Evolutionary conservation across 805 yeast species (phyloP).

Genomic region (Huiozyma sinensis): DNA sequence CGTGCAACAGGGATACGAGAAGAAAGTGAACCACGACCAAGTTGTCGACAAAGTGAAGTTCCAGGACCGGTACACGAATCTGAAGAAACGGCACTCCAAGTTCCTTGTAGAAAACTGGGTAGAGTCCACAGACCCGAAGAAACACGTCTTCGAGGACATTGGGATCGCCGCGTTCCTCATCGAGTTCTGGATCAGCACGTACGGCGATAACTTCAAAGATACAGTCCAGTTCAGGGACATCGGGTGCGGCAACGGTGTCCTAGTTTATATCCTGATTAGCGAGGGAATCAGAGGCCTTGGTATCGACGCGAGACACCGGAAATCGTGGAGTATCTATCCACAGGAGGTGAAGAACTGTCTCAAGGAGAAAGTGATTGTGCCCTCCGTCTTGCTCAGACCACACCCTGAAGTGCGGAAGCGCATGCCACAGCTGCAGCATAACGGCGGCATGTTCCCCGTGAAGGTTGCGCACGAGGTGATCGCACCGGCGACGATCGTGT

Average conservation of each 20-base stretch:
- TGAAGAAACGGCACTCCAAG: conserved; percentile 76
- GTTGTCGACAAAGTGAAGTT: conserved; percentile 75
- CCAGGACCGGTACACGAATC: conserved; percentile 67
- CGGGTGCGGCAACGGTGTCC: conserved; percentile 91
- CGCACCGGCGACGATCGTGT: conserved; percentile 35
- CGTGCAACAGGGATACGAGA: conserved; percentile 72
- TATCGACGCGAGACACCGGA: conserved; percentile 79
- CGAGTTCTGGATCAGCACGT: conserved; percentile 64
- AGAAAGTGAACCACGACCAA: conserved; percentile 78
- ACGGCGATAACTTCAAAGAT: conserved; percentile 27
- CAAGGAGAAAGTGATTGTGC: conserved; percentile 75
- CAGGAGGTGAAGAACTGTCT: conserved; percentile 45
- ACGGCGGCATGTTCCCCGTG: conserved; percentile 40
- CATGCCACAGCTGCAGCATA: conserved; percentile 46
- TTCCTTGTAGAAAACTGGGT: conserved; percentile 71
- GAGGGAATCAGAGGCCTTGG: conserved; percentile 84
- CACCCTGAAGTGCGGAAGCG: conserved; percentile 48
- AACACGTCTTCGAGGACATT: conserved; percentile 92
- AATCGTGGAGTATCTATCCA: conserved; percentile 78
- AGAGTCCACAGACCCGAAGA: conserved; percentile 90
- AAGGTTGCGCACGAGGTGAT: conserved; percentile 31
- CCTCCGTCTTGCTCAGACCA: conserved; percentile 58
- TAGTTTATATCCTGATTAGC: conserved; percentile 59
- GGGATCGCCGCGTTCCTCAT: conserved; percentile 92
- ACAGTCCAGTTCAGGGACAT: conserved; percentile 65